A percentile compares a stretch with the other conserved stretches of the same genome.
Conservation (phyloP, 2,329 filamentous ascomycete species). For the Fusarium torreyae region DNA sequence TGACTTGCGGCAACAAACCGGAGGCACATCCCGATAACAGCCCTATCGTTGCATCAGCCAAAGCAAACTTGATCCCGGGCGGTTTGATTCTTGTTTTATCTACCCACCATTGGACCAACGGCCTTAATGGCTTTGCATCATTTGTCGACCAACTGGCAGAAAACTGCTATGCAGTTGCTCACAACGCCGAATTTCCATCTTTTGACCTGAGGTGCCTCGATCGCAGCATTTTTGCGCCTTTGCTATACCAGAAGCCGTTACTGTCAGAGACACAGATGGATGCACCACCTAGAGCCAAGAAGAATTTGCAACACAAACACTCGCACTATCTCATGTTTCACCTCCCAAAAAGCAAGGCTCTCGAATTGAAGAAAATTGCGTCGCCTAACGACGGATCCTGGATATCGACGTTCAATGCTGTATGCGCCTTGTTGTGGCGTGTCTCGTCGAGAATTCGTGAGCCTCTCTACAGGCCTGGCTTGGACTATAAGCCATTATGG, state of each 20-base stretch:
- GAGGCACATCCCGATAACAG: conserved; percentile 55
- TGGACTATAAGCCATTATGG: conserved; percentile 52
- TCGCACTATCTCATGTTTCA: conserved; percentile 28
- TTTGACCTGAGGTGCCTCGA: conserved; percentile 57
- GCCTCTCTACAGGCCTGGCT: conserved; percentile 53
- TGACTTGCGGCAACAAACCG: conserved; percentile 58
- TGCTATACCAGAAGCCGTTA: conserved; percentile 15
- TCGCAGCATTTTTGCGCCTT: conserved; percentile 50
- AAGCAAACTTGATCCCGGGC: conserved; percentile 59
- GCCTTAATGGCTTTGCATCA: conserved; percentile 57
- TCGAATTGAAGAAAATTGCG: conserved; percentile 19
- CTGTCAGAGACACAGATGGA: conserved; percentile 7
- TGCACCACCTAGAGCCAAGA: conserved; percentile 13
- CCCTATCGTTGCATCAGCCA: conserved; percentile 56
- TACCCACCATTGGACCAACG: conserved; percentile 59
- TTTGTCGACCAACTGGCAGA: conserved; percentile 59
- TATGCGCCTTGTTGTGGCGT: conserved; percentile 60
- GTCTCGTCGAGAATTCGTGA: conserved; percentile 55
- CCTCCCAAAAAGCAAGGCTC: conserved; percentile 21
- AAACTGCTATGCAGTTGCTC: conserved; percentile 56
- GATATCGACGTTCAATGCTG: conserved; percentile 63
- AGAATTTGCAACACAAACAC: conserved; percentile 15
- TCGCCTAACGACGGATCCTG: conserved; percentile 45
- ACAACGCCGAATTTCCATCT: conserved; percentile 51
- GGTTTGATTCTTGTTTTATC: conserved; percentile 60